Percentiles rank a stretch among this genome's conserved stretches.
These are phyloP conservation scores for Venturia carpophila DNA, from an alignment of 2,329 filamentous ascomycete species.

Conservation along the genomic window DNA sequence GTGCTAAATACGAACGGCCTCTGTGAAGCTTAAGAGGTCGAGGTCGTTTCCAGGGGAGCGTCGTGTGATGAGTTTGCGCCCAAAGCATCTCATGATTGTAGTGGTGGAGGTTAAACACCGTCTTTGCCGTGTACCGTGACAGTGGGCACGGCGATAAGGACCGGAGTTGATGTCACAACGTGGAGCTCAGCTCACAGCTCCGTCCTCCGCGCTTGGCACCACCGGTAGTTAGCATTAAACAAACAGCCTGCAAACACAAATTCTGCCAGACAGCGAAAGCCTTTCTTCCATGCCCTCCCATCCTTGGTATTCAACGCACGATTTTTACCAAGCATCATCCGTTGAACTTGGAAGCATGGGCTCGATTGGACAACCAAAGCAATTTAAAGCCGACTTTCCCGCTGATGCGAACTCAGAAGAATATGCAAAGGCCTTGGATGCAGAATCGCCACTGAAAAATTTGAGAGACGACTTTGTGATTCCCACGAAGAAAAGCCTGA, in stretches of 20 bases:
- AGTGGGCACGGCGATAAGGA: slow-evolving; percentile 4
- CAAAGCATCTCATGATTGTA: background rate
- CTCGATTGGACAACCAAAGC: background rate
- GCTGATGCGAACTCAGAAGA: background rate
- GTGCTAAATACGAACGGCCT: background rate
- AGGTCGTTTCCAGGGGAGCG: background rate
- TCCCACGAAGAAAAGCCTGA: slow-evolving; percentile 4
- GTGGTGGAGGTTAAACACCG: background rate
- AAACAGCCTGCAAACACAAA: background rate
- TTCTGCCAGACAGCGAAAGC: background rate
- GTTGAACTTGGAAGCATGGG: background rate
- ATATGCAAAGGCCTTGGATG: background rate
- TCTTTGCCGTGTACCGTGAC: background rate
- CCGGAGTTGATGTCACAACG: background rate
- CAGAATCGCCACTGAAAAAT: background rate
- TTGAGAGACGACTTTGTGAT: background rate
- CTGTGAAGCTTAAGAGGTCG: background rate
- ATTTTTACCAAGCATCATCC: background rate
- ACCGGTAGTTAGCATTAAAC: background rate
- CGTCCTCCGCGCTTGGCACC: background rate
- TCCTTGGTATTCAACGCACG: background rate
- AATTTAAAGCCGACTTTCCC: background rate
- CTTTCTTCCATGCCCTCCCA: background rate
- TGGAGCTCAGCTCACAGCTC: background rate
- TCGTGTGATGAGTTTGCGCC: background rate